A percentile compares a stretch with the other conserved stretches of the same genome.
phyloP scores from a whole-genome alignment of 1,284 basidiomycete species.

The Malassezia furfur region DNA sequence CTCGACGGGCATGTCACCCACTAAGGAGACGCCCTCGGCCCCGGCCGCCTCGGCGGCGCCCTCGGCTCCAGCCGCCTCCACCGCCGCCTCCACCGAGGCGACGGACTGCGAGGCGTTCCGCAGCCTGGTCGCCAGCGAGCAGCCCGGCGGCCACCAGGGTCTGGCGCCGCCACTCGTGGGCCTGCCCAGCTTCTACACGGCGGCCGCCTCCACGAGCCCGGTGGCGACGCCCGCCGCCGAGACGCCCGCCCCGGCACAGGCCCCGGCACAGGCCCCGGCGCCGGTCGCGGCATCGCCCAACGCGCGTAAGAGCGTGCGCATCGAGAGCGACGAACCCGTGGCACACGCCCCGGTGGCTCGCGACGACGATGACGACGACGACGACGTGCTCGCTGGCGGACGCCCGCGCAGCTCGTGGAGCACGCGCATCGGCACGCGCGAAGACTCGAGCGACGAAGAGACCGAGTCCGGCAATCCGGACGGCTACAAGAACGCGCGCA shows the following conservation, averaged over 20 bases:
- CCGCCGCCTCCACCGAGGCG: neutral
- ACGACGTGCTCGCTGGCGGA: conserved; percentile 19
- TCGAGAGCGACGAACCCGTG: conserved; percentile 19
- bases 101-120: neutral
- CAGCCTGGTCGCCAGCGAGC: neutral
- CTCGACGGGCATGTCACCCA: neutral
- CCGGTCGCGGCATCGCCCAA: conserved; percentile 15
- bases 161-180: neutral
- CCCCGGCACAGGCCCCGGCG: neutral
- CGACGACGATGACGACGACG: conserved; percentile 21
- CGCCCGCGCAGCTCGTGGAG: conserved; percentile 33
- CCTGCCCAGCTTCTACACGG: conserved; percentile 1
- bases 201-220: neutral
- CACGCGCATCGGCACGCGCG: conserved; percentile 29
- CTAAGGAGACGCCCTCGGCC: neutral
- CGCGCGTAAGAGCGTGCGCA: conserved; percentile 38
- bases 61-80: neutral
- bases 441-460: conserved; percentile 37
- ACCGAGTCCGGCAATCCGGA: conserved; percentile 14
- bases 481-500: conserved; percentile 33
- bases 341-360: conserved; percentile 16
- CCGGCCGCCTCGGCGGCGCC: neutral
- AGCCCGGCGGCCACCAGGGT: neutral
- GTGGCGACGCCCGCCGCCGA: neutral
- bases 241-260: conserved; percentile 22